Conservation (phyloP, 768 basidiomycete species). For the Russula vinacea region DNA sequence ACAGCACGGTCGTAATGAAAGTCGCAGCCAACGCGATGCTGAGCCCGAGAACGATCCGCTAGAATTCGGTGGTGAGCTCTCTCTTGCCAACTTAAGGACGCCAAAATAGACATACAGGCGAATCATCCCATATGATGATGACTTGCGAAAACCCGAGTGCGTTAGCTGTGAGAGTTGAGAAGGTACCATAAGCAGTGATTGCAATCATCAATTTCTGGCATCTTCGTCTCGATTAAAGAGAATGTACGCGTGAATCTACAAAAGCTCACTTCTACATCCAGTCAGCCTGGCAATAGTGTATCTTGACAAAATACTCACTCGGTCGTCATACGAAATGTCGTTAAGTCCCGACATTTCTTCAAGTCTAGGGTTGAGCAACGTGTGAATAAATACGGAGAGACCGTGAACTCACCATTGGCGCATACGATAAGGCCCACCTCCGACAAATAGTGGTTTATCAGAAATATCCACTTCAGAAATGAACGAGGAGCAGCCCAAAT, state of each 20-base stretch:
- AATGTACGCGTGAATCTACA: background rate
- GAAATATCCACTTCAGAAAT: constrained; percentile 41
- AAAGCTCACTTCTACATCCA: constrained; percentile 1
- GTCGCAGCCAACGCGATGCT: constrained; percentile 34
- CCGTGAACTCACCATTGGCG: constrained; percentile 34
- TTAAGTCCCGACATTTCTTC: constrained; percentile 34
- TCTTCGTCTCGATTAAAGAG: constrained; percentile 27
- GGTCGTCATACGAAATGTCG: background rate
- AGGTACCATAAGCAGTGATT: constrained; percentile 32
- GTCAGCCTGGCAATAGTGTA: constrained; percentile 1
- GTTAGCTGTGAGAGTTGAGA: constrained; percentile 38
- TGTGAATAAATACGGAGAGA: background rate
- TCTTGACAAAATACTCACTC: background rate
- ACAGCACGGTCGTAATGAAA: constrained; percentile 31
- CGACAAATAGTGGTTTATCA: constrained; percentile 43
- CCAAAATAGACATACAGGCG: constrained; percentile 29
- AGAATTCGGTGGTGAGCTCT: background rate
- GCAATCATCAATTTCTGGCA: constrained; percentile 36
- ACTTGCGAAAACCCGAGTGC: constrained; percentile 39
- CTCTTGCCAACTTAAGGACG: background rate
- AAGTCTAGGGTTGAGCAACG: background rate
- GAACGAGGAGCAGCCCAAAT: constrained; percentile 44
- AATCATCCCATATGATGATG: constrained; percentile 39
- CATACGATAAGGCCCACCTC: constrained; percentile 32
- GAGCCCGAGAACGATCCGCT: constrained; percentile 31